These are phyloP conservation scores for Prinsepia uniflora DNA, from an alignment of 306 rosid species.

Conservation along the genomic window DNA sequence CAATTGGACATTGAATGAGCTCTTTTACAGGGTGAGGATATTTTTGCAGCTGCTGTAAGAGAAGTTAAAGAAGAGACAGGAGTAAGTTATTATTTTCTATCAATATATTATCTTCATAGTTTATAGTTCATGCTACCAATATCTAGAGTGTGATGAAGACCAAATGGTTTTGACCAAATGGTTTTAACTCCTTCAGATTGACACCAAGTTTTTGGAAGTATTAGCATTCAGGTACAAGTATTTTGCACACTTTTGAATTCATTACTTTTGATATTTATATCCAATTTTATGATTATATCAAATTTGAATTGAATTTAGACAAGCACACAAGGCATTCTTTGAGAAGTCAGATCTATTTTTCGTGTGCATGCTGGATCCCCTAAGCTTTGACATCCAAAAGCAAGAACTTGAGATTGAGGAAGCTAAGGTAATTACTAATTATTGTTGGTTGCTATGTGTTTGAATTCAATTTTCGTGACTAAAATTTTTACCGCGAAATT, in stretches of 20 bases:
- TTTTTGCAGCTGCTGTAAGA: conserved; percentile 61
- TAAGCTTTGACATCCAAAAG: conserved; percentile 52
- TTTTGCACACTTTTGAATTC: neutral
- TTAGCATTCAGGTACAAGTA: conserved; percentile 70
- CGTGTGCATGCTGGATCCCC: conserved; percentile 65
- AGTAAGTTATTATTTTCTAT: conserved; percentile 43
- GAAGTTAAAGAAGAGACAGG: conserved; percentile 96
- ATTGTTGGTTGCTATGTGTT: neutral
- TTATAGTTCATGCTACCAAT: neutral
- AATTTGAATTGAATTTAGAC: conserved; percentile 40
- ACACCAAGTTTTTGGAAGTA: conserved; percentile 65
- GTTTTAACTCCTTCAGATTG: conserved; percentile 57
- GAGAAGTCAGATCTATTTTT: conserved; percentile 80
- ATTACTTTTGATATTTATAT: neutral
- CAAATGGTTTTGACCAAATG: conserved; percentile 16
- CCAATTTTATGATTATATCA: neutral
- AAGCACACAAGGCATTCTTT: conserved; percentile 65
- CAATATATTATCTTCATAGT: neutral
- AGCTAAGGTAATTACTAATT: conserved; percentile 53
- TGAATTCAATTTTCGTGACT: neutral
- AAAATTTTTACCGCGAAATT: neutral
- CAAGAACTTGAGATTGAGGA: conserved; percentile 82
- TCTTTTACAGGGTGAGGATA: conserved; percentile 68
- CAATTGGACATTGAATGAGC: conserved; percentile 20
- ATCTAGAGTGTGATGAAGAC: conserved; percentile 8